A percentile compares a stretch with the other conserved stretches of the same genome.
These are phyloP conservation scores for Cutaneotrichosporon daszewskae DNA, from an alignment of 1,284 basidiomycete genomes.

Conservation along the genomic window DNA sequence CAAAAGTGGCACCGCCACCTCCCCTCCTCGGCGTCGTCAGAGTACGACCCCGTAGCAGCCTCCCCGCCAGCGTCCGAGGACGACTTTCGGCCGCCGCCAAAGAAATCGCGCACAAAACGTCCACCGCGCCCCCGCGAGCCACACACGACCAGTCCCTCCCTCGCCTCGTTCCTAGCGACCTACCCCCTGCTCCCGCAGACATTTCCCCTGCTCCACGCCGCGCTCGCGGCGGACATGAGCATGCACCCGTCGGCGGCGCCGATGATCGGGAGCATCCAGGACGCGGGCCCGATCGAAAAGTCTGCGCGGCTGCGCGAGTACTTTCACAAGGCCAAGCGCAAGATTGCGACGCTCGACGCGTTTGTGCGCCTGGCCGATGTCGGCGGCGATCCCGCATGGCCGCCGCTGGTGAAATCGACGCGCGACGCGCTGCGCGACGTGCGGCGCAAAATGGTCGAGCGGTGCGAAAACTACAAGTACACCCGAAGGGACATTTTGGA, in stretches of 20 bases:
- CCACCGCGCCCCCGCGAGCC: background rate
- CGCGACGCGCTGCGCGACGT: slow-evolving; percentile 41
- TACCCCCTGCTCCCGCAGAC: slow-evolving; percentile 35
- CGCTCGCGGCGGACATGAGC: slow-evolving; percentile 38
- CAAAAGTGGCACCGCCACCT: background rate
- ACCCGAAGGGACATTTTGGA: slow-evolving; percentile 46
- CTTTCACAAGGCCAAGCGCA: slow-evolving; percentile 40
- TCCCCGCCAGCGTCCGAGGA: too few species aligned
- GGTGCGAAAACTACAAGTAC: slow-evolving; percentile 49
- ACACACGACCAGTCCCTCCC: slow-evolving; percentile 2
- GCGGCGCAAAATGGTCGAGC: slow-evolving; percentile 45
- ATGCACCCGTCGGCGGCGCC: slow-evolving; percentile 44
- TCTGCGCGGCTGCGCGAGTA: slow-evolving; percentile 32
- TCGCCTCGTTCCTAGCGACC: slow-evolving; percentile 31
- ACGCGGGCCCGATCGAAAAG: slow-evolving; percentile 33
- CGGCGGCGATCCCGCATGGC: slow-evolving; percentile 15
- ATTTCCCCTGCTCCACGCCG: slow-evolving; percentile 46
- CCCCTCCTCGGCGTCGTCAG: background rate
- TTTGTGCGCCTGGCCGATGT: slow-evolving; percentile 22
- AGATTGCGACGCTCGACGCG: slow-evolving; percentile 42
- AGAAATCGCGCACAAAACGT: too few species aligned
- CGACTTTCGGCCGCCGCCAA: too few species aligned
- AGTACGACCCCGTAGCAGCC: too few species aligned
- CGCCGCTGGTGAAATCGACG: slow-evolving; percentile 36
- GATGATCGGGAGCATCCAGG: slow-evolving; percentile 44